phyloP scores from a whole-genome alignment of 305 asterid species.

The Fraxinus floribunda region DNA sequence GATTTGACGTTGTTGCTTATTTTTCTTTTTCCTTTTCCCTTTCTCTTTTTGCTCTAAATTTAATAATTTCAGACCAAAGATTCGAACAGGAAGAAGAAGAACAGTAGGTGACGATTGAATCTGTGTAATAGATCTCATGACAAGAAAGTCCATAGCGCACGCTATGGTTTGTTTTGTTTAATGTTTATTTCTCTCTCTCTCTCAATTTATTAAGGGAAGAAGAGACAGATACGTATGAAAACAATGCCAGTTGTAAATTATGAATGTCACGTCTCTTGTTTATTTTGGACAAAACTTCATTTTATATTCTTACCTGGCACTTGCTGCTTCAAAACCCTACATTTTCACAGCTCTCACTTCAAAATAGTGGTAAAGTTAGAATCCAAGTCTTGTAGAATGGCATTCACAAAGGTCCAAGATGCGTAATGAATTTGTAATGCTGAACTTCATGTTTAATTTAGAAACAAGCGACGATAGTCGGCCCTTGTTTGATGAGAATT shows the following conservation, averaged over 20 bases:
- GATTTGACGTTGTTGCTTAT: constrained; percentile 44
- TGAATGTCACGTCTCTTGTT: not conserved
- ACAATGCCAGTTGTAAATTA: constrained; percentile 35
- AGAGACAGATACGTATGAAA: constrained; percentile 6
- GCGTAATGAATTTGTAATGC: not conserved
- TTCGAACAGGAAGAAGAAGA: not conserved
- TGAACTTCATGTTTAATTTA: not conserved
- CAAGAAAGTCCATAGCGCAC: too few species aligned
- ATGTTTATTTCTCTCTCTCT: constrained; percentile 16
- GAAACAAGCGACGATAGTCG: not conserved
- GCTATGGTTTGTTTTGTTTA: too few species aligned
- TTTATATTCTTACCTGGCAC: not conserved
- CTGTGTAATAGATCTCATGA: not conserved
- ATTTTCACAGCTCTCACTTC: not conserved
- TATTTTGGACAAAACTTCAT: not conserved
- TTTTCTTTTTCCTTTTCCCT: not conserved
- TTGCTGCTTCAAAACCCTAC: not conserved
- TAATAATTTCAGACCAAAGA: not conserved
- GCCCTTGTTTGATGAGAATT: too few species aligned
- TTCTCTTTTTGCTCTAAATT: too few species aligned
- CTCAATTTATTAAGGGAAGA: constrained; percentile 33
- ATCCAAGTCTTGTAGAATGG: too few species aligned
- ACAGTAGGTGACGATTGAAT: not conserved
- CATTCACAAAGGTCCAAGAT: not conserved
- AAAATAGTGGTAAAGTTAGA: not conserved